Evolutionary conservation across 371 early-diverging fungal species (phyloP), one percentile per base, ranked within the genome.

Genomic region (Chytridium lagenaria): DNA sequence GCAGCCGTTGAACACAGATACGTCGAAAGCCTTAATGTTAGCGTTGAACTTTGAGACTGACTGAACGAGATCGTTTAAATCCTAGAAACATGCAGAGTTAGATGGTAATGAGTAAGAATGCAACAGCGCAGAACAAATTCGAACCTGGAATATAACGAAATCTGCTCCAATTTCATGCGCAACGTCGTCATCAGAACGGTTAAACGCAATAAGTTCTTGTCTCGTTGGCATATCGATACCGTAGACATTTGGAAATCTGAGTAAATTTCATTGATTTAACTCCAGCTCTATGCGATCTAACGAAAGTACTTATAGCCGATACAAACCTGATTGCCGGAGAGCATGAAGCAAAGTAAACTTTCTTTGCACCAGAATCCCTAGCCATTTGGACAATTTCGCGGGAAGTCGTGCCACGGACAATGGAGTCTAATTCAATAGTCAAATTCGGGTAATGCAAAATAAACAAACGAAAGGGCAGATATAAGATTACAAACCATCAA

Each of bases 201-300:
- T 85, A 65, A 89, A 87, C 5, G 97, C 99, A 26, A 98, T 93
- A 50, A 98, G 86, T 78, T 98, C 99, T 50, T 85, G 78, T 30
- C 92, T 89, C 22, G 95, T 92, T 30, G 99, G 99, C 98, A 98
- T 98, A 76, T 98, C 98, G 83, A 98, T 98, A 74, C 99, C 99
- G 77, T 98, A 98, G 23, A 98, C 99, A 81, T 98, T 98, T 68
- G 97, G 97, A 86, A 93, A 80, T 85, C 81, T 69, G n/a, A n/a
- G n/a, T n/a, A n/a, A n/a, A n/a, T n/a, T n/a, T n/a, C n/a, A n/a
- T n/a, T n/a, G n/a, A n/a, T n/a, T n/a, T n/a, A n/a, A n/a, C n/a
- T n/a, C n/a, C n/a, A n/a, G n/a, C n/a, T n/a, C n/a, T n/a, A n/a
- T n/a, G n/a, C n/a, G n/a, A n/a, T n/a, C n/a, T n/a, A n/a, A n/a